phyloP scores from a whole-genome alignment of 345 rosid genomes.

The Diplotaxis tenuifolia region DNA sequence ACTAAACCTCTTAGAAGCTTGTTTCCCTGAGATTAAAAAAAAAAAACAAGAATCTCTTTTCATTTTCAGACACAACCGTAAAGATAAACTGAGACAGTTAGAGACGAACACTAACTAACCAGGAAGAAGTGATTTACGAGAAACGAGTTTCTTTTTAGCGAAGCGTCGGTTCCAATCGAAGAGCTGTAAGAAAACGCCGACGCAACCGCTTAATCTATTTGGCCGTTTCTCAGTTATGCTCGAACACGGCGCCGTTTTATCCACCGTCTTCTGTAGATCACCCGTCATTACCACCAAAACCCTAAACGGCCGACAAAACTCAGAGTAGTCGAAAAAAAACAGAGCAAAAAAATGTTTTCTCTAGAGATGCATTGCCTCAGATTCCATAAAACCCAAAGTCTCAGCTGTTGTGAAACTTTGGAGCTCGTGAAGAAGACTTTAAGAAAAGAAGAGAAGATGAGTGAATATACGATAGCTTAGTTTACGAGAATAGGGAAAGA shows the following conservation, averaged over 20 bases:
- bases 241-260: constrained; percentile 42
- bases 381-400: no score
- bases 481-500: constrained; percentile 30
- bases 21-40: constrained; percentile 46
- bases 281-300: constrained; percentile 28
- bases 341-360: no score
- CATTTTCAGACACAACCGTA: neutral
- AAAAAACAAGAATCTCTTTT: neutral
- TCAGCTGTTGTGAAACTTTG: constrained; percentile 24
- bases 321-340: neutral
- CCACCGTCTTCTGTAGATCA: constrained; percentile 51
- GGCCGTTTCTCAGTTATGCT: constrained; percentile 69
- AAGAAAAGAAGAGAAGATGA: constrained; percentile 25
- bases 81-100: neutral
- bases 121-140: constrained; percentile 73
- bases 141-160: constrained; percentile 83
- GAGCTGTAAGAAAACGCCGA: constrained; percentile 85
- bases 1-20: constrained; percentile 60
- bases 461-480: constrained; percentile 19
- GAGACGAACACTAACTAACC: constrained; percentile 36
- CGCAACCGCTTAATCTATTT: constrained; percentile 76
- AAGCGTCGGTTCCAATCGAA: constrained; percentile 87
- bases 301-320: neutral
- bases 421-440: constrained; percentile 15
- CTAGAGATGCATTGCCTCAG: no score